phyloP scores from a whole-genome alignment of 495 filamentous ascomycete genomes.

The Penicillium malachiteum region DNA sequence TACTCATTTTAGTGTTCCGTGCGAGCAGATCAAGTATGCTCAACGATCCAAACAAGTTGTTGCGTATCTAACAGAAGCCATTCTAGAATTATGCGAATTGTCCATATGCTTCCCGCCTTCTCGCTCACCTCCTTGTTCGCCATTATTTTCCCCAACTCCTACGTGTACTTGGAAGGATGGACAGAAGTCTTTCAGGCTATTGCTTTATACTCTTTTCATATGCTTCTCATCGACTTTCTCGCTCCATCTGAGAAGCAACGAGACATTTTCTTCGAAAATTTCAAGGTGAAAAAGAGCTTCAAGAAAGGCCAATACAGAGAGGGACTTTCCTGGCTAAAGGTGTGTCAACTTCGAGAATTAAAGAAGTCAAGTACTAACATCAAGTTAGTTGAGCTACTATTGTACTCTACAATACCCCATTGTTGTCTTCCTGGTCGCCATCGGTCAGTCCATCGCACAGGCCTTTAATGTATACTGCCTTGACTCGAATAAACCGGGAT shows the following conservation, averaged over 20 bases:
- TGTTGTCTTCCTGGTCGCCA: conserved; percentile 24
- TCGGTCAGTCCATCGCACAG: conserved; percentile 32
- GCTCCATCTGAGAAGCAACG: conserved; percentile 18
- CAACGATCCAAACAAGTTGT: background rate
- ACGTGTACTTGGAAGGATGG: conserved; percentile 32
- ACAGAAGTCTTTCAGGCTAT: conserved; percentile 29
- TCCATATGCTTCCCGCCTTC: conserved; percentile 25
- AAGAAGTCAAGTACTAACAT: background rate
- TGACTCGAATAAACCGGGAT: conserved; percentile 23
- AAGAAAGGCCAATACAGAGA: conserved; percentile 12
- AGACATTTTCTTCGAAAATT: conserved; percentile 22
- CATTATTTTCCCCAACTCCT: conserved; percentile 23
- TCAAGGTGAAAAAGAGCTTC: conserved; percentile 14
- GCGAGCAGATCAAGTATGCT: conserved; percentile 31
- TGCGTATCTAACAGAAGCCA: background rate
- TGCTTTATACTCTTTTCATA: conserved; percentile 30
- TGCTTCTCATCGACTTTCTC: conserved; percentile 33
- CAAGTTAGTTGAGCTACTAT: conserved; percentile 17
- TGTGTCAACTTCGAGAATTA: conserved; percentile 4
- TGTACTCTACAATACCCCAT: conserved; percentile 32
- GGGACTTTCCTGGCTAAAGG: conserved; percentile 20
- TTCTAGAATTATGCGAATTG: conserved; percentile 29
- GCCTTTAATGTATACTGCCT: conserved; percentile 28
- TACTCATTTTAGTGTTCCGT: conserved; percentile 26
- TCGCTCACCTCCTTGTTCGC: conserved; percentile 28